phyloP scores from a whole-genome alignment of 352 stramenopile genomes.

The Pythium dissotocum region DNA sequence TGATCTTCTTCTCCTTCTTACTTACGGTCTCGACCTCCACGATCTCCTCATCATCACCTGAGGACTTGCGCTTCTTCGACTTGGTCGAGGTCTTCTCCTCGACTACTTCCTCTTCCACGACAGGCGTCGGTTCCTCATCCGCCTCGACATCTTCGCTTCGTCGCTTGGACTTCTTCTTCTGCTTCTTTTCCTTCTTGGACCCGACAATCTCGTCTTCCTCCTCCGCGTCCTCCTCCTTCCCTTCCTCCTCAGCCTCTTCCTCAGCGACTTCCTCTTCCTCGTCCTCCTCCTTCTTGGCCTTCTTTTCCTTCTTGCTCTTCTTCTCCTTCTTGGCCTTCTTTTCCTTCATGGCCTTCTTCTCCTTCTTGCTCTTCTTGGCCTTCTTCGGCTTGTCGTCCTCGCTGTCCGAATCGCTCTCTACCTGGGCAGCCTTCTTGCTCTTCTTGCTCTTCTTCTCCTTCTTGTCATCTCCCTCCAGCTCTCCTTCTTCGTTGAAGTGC shows the following conservation, averaged over 20 bases:
- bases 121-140: neutral
- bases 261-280: slow-evolving; percentile 5
- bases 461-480: slow-evolving; percentile 29
- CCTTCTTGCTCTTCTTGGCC: slow-evolving; percentile 33
- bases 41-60: slow-evolving; percentile 21
- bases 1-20: slow-evolving; percentile 54
- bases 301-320: slow-evolving; percentile 17
- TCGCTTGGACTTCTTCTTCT: slow-evolving; percentile 35
- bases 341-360: slow-evolving; percentile 28
- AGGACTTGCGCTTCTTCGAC: slow-evolving; percentile 28
- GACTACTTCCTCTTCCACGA: slow-evolving; percentile 8
- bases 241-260: slow-evolving; percentile 19
- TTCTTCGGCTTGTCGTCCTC: slow-evolving; percentile 43
- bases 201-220: slow-evolving; percentile 24
- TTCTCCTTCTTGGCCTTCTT: slow-evolving; percentile 30
- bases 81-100: slow-evolving; percentile 38
- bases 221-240: slow-evolving; percentile 22
- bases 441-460: slow-evolving; percentile 43
- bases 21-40: slow-evolving; percentile 25
- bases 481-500: slow-evolving; percentile 63
- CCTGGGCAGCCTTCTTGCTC: slow-evolving; percentile 30
- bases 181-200: slow-evolving; percentile 25
- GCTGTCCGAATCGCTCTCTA: slow-evolving; percentile 26
- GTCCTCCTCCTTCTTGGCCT: slow-evolving; percentile 8
- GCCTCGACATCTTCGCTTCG: slow-evolving; percentile 25